Percentiles rank a stretch among this genome's conserved stretches.
These are phyloP conservation scores for Pseudomonodictys pantanalensis DNA, from an alignment of 495 filamentous ascomycete species.

Conservation along the genomic window DNA sequence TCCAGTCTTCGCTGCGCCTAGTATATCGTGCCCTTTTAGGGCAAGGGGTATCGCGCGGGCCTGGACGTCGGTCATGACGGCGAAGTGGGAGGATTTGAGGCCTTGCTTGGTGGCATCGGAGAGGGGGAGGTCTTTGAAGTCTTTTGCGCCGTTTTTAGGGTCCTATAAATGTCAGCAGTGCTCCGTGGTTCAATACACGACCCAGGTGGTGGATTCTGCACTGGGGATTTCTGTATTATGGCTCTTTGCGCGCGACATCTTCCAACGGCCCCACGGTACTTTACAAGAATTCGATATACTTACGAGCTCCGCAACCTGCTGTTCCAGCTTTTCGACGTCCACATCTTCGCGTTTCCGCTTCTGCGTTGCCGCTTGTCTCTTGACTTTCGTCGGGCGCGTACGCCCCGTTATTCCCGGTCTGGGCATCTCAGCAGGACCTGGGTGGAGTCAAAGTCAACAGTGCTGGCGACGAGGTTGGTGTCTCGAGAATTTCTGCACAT, in stretches of 20 bases:
- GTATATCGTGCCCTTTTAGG: constrained; percentile 82
- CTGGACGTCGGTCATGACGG: constrained; percentile 88
- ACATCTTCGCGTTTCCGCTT: constrained; percentile 66
- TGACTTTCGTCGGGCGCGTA: constrained; percentile 41
- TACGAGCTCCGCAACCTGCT: constrained; percentile 49
- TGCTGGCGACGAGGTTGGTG: background rate
- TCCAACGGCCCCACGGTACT: too few species aligned
- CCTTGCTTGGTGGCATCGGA: constrained; percentile 79
- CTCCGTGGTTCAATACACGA: background rate
- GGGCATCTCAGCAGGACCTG: constrained; percentile 25
- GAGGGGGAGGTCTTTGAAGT: constrained; percentile 79
- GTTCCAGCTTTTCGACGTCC: constrained; percentile 56
- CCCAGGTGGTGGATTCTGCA: too few species aligned
- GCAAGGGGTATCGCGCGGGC: constrained; percentile 78
- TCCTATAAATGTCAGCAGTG: constrained; percentile 34
- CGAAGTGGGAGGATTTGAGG: constrained; percentile 83
- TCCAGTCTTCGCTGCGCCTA: constrained; percentile 95
- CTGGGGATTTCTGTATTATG: too few species aligned
- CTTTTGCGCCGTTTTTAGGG: constrained; percentile 36
- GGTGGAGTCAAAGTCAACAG: background rate
- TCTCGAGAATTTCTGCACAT: background rate
- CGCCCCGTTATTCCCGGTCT: constrained; percentile 33
- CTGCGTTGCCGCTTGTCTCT: constrained; percentile 44
- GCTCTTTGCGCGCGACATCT: too few species aligned
- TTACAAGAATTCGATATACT: background rate